Evolutionary conservation across 768 basidiomycete species (phyloP), one percentile per base, ranked within the genome.

Genomic region (Lactarius deliciosus): DNA sequence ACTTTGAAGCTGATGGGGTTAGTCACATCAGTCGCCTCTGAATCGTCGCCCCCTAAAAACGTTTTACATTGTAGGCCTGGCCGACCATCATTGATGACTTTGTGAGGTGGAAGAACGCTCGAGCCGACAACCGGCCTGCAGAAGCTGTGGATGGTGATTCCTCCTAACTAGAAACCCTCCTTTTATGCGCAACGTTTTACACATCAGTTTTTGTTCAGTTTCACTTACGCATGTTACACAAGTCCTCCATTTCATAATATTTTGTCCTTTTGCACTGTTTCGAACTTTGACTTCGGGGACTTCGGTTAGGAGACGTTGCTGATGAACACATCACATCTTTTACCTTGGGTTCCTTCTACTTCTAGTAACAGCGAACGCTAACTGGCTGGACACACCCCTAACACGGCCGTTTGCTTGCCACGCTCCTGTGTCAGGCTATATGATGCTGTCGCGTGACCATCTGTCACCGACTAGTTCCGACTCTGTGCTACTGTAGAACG

Each of bases 41-140:
- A 22, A 15, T 57, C 53, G 36, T 5, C 47, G 8, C 36, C 60
- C 7, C 5, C 47, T 30, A 53, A 54, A 55, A 53, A 57, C 55
- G n/a, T 57, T 54, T 32, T 45, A 65, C 45, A 36, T 47, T 25
- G 6, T 30, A 91, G 90, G 88, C 90, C 40, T 93, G 92, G 92
- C 92, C 92, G 0, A 89, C 90, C 16, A 78, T 92, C 68, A 76
- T 93, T 55, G 92, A 94, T 71, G 86, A 91, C 68, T 94, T 93
- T 72, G 90, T 87, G 6, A 73, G 74, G 2, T 91, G 87, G 89
- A 91, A 88, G 73, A 79, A 75, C 65, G 66, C 64, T 6, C 77
- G 69, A 64, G n/a, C 18, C n/a, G 40, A 53, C 47, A 38, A 53
- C 18, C 54, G 45, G 32, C 40, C 47, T 10, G 41, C 40, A 36